Percentiles rank a stretch among this genome's conserved stretches.
These are phyloP conservation scores for Tulasnella sp. DNA, from an alignment of 768 basidiomycete genomes.

Conservation along the genomic window DNA sequence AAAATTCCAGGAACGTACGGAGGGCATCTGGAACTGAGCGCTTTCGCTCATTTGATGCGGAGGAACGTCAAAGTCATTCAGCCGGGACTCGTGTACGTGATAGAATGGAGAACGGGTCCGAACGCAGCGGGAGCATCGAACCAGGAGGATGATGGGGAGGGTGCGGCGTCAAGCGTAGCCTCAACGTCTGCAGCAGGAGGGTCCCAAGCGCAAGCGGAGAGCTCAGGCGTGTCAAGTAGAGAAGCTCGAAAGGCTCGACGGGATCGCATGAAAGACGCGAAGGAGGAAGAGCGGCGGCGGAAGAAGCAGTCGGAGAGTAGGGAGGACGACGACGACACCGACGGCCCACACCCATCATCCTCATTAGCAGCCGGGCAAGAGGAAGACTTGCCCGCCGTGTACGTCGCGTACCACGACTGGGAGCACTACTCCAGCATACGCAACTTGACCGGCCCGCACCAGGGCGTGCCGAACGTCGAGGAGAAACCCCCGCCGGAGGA, in stretches of 20 bases:
- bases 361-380: not conserved
- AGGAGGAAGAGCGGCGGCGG: not conserved
- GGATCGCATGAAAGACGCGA: slow-evolving; percentile 27
- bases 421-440: slow-evolving; percentile 95
- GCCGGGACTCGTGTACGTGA: slow-evolving; percentile 88
- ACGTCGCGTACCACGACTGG: slow-evolving; percentile 75
- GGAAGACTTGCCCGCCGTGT: slow-evolving; percentile 20
- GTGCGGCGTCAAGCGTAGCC: slow-evolving; percentile 25
- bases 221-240: not conserved
- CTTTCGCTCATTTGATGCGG: slow-evolving; percentile 79
- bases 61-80: slow-evolving; percentile 91
- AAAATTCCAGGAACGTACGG: slow-evolving; percentile 75
- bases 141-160: not conserved
- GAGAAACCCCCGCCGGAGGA: slow-evolving; percentile 47
- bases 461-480: slow-evolving; percentile 66
- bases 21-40: slow-evolving; percentile 91
- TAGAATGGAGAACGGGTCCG: slow-evolving; percentile 70
- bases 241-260: slow-evolving; percentile 8
- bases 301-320: not conserved
- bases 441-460: slow-evolving; percentile 80
- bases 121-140: slow-evolving; percentile 12
- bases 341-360: not conserved
- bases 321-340: slow-evolving; percentile 52
- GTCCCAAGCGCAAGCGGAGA: slow-evolving; percentile 1
- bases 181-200: not conserved